Evolutionary conservation across 2,329 filamentous ascomycete species (phyloP).

Genomic region (Phaeosphaeriaceae sp.): DNA sequence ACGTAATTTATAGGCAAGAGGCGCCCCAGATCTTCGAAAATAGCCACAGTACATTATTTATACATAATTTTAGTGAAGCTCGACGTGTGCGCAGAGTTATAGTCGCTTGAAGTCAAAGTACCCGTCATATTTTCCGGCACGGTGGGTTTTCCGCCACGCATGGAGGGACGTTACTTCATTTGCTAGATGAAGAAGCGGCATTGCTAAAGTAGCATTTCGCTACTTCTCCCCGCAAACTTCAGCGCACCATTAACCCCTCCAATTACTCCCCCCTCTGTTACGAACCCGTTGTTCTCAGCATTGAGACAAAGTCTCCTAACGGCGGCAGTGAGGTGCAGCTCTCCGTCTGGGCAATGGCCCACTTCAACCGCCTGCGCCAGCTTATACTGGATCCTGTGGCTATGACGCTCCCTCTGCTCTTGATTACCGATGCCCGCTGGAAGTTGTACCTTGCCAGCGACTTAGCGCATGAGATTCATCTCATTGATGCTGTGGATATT

Average conservation of each 20-base stretch:
- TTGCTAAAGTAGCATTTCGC: no score
- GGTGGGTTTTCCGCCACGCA: no score
- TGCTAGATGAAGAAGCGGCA: no score
- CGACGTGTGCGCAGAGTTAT: no score
- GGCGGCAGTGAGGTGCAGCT: conserved; percentile 20
- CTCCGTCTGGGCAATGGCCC: conserved; percentile 21
- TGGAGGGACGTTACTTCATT: no score
- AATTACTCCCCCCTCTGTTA: conserved; percentile 22
- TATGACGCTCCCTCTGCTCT: conserved; percentile 20
- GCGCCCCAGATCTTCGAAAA: no score
- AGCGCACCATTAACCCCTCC: conserved; percentile 21
- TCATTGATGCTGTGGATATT: conserved; percentile 26
- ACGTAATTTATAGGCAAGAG: no score
- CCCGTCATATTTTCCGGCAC: no score
- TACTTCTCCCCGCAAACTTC: conserved; percentile 14
- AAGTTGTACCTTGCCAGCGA: conserved; percentile 24
- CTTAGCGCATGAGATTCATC: conserved; percentile 19
- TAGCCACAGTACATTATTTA: no score
- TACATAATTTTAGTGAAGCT: no score
- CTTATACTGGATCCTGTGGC: conserved; percentile 19
- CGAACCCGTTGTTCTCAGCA: conserved; percentile 17
- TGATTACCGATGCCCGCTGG: conserved; percentile 19
- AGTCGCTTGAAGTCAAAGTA: no score
- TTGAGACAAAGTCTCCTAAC: conserved; percentile 21
- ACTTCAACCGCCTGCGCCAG: conserved; percentile 22